phyloP scores from a whole-genome alignment of 768 basidiomycete species.

The Thelephora aurantiotincta region DNA sequence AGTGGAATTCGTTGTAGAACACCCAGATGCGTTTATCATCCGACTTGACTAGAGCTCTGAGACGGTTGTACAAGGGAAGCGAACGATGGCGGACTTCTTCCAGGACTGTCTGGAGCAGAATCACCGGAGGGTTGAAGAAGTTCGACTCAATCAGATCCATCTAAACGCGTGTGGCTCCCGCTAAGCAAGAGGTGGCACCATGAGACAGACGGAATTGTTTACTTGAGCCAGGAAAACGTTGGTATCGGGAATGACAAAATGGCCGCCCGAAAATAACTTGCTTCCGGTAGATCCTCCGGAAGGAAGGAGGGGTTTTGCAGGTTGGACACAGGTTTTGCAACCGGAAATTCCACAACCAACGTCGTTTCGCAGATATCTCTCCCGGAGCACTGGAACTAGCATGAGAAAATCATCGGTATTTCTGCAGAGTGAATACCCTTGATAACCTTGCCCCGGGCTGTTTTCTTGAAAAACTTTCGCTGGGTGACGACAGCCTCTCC shows the following conservation, averaged over 20 bases:
- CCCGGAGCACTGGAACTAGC: constrained; percentile 49
- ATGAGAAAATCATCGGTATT: not conserved
- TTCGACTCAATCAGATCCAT: constrained; percentile 88
- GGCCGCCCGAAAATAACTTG: constrained; percentile 43
- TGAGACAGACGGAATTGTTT: constrained; percentile 7
- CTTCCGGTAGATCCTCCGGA: constrained; percentile 43
- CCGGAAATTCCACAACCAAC: constrained; percentile 71
- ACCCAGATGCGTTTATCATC: constrained; percentile 81
- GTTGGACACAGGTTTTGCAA: constrained; percentile 47
- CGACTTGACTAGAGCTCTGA: constrained; percentile 70
- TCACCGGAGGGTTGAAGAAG: constrained; percentile 63
- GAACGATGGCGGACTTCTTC: constrained; percentile 95
- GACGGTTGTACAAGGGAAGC: constrained; percentile 81
- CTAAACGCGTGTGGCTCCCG: constrained; percentile 23
- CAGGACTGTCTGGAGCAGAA: constrained; percentile 88
- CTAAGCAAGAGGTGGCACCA: not conserved
- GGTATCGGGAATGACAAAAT: constrained; percentile 85
- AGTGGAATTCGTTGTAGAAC: constrained; percentile 78
- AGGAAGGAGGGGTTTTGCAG: constrained; percentile 37
- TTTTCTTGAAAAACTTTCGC: constrained; percentile 94
- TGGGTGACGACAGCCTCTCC: constrained; percentile 67
- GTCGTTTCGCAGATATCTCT: constrained; percentile 88
- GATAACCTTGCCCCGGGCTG: constrained; percentile 83
- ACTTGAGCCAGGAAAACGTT: constrained; percentile 91
- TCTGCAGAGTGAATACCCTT: constrained; percentile 41